Evolutionary conservation across 148 eudicot species (phyloP).

Genomic region (Agrostemma githago): DNA sequence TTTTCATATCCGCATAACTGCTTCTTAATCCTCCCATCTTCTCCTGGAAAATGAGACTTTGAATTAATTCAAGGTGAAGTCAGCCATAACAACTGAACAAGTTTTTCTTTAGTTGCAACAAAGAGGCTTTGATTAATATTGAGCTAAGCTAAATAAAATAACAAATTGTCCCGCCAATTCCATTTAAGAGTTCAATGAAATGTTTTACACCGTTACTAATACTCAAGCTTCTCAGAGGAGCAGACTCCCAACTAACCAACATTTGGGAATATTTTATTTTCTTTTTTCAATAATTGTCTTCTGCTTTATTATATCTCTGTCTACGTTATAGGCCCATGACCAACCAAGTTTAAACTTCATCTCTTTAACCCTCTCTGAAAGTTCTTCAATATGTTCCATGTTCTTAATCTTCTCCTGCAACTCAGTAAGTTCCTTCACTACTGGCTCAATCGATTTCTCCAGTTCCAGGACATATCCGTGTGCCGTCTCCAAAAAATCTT

Average conservation of each 20-base stretch:
- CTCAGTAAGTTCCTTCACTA: slow-evolving; percentile 63
- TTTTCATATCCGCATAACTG: slow-evolving; percentile 47
- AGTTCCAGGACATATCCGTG: slow-evolving; percentile 56
- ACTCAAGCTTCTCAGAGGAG: not conserved
- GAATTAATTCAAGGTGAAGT: slow-evolving; percentile 9
- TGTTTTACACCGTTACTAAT: not conserved
- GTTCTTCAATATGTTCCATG: slow-evolving; percentile 82
- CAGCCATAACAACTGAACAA: slow-evolving; percentile 1
- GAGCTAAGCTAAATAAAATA: slow-evolving; percentile 3
- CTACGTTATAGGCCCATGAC: slow-evolving; percentile 79
- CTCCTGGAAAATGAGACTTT: slow-evolving; percentile 36
- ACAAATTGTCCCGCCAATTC: not conserved
- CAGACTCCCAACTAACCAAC: slow-evolving; percentile 9
- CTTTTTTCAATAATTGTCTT: slow-evolving; percentile 41
- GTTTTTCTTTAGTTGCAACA: not conserved
- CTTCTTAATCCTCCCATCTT: slow-evolving; percentile 50
- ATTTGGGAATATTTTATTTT: slow-evolving; percentile 48
- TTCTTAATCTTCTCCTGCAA: slow-evolving; percentile 74
- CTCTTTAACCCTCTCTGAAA: slow-evolving; percentile 53
- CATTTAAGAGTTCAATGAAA: not conserved
- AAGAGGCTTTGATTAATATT: not conserved
- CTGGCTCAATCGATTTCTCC: slow-evolving; percentile 72
- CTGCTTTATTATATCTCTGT: slow-evolving; percentile 49
- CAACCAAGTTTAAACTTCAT: slow-evolving; percentile 84
- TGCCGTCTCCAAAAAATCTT: slow-evolving; percentile 47